Percentiles rank a stretch among this genome's conserved stretches.
These are phyloP conservation scores for Echites panduratus DNA, from an alignment of 257 asterid species.

Conservation along the genomic window DNA sequence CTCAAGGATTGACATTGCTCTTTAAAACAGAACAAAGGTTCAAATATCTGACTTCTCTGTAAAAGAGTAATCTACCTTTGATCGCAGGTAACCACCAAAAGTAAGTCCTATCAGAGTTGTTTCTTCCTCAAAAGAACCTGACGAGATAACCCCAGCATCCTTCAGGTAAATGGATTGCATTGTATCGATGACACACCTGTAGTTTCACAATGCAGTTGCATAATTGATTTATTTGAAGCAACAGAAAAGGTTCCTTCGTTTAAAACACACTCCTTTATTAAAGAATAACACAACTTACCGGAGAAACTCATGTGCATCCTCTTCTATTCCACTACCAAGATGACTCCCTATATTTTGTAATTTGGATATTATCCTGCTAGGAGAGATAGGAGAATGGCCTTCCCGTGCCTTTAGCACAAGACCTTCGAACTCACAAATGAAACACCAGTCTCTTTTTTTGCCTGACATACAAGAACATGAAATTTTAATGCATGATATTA, in stretches of 20 bases:
- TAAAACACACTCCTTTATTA: background rate
- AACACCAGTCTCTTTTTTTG: constrained; percentile 61
- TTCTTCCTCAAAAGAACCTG: constrained; percentile 47
- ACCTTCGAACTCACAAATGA: constrained; percentile 66
- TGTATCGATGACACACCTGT: constrained; percentile 63
- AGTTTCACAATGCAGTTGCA: constrained; percentile 8
- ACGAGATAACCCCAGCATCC: constrained; percentile 43
- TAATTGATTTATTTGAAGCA: background rate
- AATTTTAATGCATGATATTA: constrained; percentile 5
- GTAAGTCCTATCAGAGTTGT: constrained; percentile 72
- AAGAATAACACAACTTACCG: constrained; percentile 38
- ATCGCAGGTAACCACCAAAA: constrained; percentile 84
- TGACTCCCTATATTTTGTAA: constrained; percentile 55
- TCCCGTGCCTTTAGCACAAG: constrained; percentile 51
- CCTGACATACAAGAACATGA: constrained; percentile 33
- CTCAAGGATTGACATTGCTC: background rate
- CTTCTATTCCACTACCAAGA: constrained; percentile 73
- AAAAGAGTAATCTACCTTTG: constrained; percentile 50
- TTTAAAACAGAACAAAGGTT: background rate
- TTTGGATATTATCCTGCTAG: constrained; percentile 52
- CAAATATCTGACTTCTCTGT: constrained; percentile 10
- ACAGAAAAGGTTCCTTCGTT: background rate
- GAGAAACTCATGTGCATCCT: constrained; percentile 90
- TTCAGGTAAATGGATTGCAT: constrained; percentile 67
- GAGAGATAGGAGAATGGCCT: constrained; percentile 51